Evolutionary conservation across 345 rosid genomes (phyloP), one percentile per base, ranked within the genome.

Genomic region (Chamaenerion angustifolium): DNA sequence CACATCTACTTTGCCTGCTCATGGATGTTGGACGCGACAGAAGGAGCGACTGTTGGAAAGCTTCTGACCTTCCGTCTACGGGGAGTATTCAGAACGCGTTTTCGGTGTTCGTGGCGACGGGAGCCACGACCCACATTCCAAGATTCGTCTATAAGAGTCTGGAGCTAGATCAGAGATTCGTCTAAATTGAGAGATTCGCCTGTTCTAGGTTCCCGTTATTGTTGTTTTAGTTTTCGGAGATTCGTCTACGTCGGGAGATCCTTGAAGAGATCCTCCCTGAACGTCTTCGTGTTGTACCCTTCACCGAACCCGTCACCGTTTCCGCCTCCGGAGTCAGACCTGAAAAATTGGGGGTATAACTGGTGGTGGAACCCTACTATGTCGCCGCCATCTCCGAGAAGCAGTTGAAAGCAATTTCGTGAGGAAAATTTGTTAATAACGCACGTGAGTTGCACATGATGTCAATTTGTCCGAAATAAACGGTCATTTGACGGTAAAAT

Each of bases 81-180:
- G 94, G 89, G 17, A 84, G 68, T 88, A 84, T 84, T 88, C 94
- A 84, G 57, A 84, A 81, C 11, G 80, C 71, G 49, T 70, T 81
- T 16, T 81, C 83, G 18, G 88, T 82, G 47, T 76, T 81, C 0
- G 81, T 56, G 6, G 76, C 64, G 4, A 73, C 70, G 11, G 77
- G 73, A 0, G 79, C 74, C 41, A 78, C 74, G 16, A 83, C 88
- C 94, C 94, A 84, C 86, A 84, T 78, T 21, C 80, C 78, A 0
- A 78, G 63, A 58, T 76, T 61, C 0, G 83, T 69, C 10, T 15
- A 14, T 25, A 70, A 21, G 37, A 66, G 58, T 55, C 64, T 69
- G 16, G 81, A 23, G 21, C 46, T 53, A 48, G 68, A 42, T 41
- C 76, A 67, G 13, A 60, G 57, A 15, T 72, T 69, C 43, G 68